Evolutionary conservation across 1,284 basidiomycete genomes (phyloP), one percentile per base, ranked within the genome.

Genomic region (Sporisorium exsertum): DNA sequence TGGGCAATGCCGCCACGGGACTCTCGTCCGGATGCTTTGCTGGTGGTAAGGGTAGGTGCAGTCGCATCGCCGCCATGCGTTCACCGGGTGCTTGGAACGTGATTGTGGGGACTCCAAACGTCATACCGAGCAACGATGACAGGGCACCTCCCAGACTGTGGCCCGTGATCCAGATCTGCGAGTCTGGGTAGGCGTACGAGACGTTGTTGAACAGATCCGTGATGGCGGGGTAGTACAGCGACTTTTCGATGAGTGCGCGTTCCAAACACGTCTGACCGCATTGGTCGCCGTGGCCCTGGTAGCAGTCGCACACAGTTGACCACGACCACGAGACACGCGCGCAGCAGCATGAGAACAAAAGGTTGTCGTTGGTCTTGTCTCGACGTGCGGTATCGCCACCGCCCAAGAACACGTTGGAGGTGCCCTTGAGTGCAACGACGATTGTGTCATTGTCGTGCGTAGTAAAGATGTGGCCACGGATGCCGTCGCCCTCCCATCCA

Each of bases 311-410:
- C 6, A 98, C 96, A 0, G 94, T 90, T 46, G 92, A 91, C 96
- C 96, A 99, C 6, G 93, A 91, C 91, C 94, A 97, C 83, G 94
- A 94, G 26, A 99, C 90, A 20, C 91, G 88, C 0, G 97, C 97
- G 86, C 96, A 99, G 87, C 96, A 99, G 87, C 96, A 99, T 59
- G 94, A 97, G 87, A 98, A 99, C 60, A 98, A 87, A n/a, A 99
- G 86, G 79, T 98, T 98, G 86, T 97, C 95, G 86, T 97, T 98
- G 56, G 92, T 86, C 87, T 94, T 97, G 88, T 98, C 95, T 80
- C 95, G 95, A 87, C 91, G 91, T 1, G 90, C 88, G 15, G 96
- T 98, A 16, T 93, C 91, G 0, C 94, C 94, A 0, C 92, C 92
- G 5, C 91, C 90, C 51, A 96, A 89, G 18, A 93, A 73, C 5